Percentiles rank a stretch among this genome's conserved stretches.
phyloP scores from a whole-genome alignment of 768 basidiomycete genomes.

The Clitopilus passeckerianus region DNA sequence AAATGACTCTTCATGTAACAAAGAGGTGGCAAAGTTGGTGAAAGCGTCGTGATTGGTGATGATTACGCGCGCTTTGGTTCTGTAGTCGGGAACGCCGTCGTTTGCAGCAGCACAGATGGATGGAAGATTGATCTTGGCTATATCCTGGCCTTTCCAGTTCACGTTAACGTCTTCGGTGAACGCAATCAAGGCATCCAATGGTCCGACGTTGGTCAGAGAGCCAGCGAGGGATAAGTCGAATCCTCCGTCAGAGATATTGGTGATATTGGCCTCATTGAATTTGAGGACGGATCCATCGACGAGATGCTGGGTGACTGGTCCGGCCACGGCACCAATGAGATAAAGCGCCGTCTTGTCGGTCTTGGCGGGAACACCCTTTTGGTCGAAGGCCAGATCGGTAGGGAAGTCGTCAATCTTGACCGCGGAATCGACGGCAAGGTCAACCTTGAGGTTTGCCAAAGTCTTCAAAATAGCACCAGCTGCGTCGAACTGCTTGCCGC shows the following conservation, averaged over 20 bases:
- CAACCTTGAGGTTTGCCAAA: conserved; percentile 52
- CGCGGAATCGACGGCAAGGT: conserved; percentile 47
- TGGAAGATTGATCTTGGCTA: conserved; percentile 61
- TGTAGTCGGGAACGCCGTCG: conserved; percentile 59
- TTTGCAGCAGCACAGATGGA: conserved; percentile 66
- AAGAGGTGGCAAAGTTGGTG: conserved; percentile 58
- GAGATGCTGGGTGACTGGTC: conserved; percentile 59
- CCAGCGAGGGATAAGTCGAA: conserved; percentile 59
- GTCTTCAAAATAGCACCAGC: conserved; percentile 58
- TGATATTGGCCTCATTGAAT: conserved; percentile 58
- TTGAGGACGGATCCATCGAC: conserved; percentile 51
- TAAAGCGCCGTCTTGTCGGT: conserved; percentile 60
- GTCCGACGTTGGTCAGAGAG: conserved; percentile 57
- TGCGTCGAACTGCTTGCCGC: conserved; percentile 64
- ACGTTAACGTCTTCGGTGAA: conserved; percentile 49
- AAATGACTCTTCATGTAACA: conserved; percentile 61
- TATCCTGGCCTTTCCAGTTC: conserved; percentile 56
- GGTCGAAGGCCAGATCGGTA: conserved; percentile 53
- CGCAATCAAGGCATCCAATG: conserved; percentile 64
- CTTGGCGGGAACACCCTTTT: conserved; percentile 53
- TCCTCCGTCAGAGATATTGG: conserved; percentile 52
- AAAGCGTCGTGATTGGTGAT: conserved; percentile 56
- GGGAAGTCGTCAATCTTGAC: conserved; percentile 63
- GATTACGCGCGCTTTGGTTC: conserved; percentile 42
- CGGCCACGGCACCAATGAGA: conserved; percentile 68